Evolutionary conservation across 192 early-diverging fungal species (phyloP).

Genomic region (Mortierella hygrophila): DNA sequence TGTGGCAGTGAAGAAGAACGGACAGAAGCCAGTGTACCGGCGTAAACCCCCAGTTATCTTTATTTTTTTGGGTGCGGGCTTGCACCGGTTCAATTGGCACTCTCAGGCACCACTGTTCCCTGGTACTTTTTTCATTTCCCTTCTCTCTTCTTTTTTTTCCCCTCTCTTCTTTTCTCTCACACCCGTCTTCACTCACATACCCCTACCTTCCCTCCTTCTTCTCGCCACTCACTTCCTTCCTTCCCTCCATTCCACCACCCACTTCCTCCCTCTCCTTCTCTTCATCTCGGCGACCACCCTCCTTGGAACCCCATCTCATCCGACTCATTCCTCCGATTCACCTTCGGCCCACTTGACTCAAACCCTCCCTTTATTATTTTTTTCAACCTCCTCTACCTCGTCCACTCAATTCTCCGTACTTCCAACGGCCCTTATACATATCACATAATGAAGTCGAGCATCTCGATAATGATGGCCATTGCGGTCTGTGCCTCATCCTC

Average conservation of each 20-base stretch:
- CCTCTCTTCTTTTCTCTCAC: background rate
- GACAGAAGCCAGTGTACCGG: background rate
- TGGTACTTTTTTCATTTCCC: slow-evolving; percentile 2
- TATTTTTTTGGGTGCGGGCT: background rate
- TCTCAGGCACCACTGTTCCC: background rate
- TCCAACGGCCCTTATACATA: background rate
- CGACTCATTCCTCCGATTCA: background rate
- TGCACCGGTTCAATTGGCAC: background rate
- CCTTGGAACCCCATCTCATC: background rate
- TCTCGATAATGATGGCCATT: slow-evolving; percentile 18
- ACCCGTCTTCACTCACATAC: background rate
- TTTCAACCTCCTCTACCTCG: slow-evolving; percentile 2
- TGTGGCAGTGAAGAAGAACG: background rate
- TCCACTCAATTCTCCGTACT: background rate
- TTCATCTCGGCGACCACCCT: background rate
- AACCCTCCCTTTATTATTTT: background rate
- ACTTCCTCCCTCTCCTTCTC: background rate
- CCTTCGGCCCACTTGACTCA: background rate
- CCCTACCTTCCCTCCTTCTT: background rate
- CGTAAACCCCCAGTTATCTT: background rate
- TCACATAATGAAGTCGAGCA: slow-evolving; percentile 10
- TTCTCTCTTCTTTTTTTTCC: background rate
- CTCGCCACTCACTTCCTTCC: background rate
- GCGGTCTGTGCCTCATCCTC: slow-evolving; percentile 16
- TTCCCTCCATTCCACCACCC: background rate